These are phyloP conservation scores for Panicum hallii DNA, from an alignment of 202 grass and related monocot species.

Conservation along the genomic window DNA sequence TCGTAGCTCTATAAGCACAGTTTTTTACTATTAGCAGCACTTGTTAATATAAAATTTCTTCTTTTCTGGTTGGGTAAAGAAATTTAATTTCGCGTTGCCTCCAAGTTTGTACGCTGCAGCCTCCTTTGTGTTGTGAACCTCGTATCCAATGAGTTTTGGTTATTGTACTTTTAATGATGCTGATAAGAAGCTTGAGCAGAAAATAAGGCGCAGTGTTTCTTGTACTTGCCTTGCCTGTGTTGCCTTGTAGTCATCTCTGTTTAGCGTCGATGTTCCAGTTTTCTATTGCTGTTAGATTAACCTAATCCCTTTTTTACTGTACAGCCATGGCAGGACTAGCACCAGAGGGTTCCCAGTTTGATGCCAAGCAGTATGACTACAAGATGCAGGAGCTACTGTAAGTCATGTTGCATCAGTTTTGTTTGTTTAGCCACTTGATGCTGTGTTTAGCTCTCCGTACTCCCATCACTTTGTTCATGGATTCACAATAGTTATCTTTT, in stretches of 20 bases:
- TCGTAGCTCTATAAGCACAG: neutral
- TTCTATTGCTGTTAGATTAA: neutral
- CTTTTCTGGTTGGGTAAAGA: neutral
- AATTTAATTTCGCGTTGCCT: neutral
- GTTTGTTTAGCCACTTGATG: neutral
- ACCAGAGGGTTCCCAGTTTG: constrained; percentile 82
- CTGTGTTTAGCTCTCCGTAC: neutral
- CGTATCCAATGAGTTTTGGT: too few species aligned
- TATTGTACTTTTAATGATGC: neutral
- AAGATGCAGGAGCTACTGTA: constrained; percentile 80
- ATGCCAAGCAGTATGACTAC: constrained; percentile 74
- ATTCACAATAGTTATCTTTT: neutral
- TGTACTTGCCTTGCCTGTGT: neutral
- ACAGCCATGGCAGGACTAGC: constrained; percentile 75
- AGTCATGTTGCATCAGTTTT: constrained; percentile 27
- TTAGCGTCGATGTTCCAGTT: neutral
- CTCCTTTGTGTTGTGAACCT: neutral
- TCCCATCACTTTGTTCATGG: neutral
- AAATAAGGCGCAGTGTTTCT: neutral
- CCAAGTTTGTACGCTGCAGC: neutral
- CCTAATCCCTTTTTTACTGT: neutral
- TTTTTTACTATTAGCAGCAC: neutral
- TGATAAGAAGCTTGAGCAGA: too few species aligned
- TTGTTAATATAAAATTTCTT: neutral
- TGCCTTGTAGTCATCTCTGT: neutral